Percentiles rank a stretch among this genome's conserved stretches.
Conservation (phyloP, 2,329 filamentous ascomycete genomes). For the Ceratocystis ficicola region DNA sequence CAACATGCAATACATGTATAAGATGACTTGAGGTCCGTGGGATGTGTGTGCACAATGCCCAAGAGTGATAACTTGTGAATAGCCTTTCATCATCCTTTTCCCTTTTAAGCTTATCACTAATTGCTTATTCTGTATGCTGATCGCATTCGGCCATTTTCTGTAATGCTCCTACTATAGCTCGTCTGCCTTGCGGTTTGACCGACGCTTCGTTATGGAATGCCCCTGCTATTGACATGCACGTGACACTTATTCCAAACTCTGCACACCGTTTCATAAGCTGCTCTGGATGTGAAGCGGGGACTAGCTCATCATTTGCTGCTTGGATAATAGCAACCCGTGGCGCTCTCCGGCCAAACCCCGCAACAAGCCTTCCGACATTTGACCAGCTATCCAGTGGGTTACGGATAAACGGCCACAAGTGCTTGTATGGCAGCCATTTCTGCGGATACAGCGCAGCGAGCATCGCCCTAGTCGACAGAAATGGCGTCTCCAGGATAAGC, state of each 20-base stretch:
- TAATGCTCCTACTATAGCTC: conserved; percentile 29
- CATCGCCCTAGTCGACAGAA: conserved; percentile 59
- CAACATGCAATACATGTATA: conserved; percentile 7
- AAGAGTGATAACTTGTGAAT: too few relatives aligned
- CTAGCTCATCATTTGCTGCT: conserved; percentile 47
- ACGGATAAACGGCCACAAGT: conserved; percentile 61
- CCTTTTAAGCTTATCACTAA: too few relatives aligned
- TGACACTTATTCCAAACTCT: conserved; percentile 37
- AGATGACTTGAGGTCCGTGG: not conserved
- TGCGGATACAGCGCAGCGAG: conserved; percentile 61
- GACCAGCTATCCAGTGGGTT: conserved; percentile 47
- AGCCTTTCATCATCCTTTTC: too few relatives aligned
- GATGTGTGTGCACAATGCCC: too few relatives aligned
- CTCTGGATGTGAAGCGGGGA: conserved; percentile 40
- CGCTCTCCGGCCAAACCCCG: conserved; percentile 16
- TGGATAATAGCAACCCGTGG: conserved; percentile 41
- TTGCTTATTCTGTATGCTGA: not conserved
- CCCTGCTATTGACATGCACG: conserved; percentile 34
- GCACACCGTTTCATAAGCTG: conserved; percentile 37
- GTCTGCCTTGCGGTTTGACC: conserved; percentile 31
- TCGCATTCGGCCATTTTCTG: not conserved
- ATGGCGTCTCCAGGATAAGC: conserved; percentile 64
- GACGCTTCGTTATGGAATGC: conserved; percentile 49
- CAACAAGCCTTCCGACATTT: conserved; percentile 34
- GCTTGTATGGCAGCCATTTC: conserved; percentile 65